A percentile compares a stretch with the other conserved stretches of the same genome.
phyloP scores from a whole-genome alignment of 2,329 filamentous ascomycete genomes.

The Talaromyces pinophilus region DNA sequence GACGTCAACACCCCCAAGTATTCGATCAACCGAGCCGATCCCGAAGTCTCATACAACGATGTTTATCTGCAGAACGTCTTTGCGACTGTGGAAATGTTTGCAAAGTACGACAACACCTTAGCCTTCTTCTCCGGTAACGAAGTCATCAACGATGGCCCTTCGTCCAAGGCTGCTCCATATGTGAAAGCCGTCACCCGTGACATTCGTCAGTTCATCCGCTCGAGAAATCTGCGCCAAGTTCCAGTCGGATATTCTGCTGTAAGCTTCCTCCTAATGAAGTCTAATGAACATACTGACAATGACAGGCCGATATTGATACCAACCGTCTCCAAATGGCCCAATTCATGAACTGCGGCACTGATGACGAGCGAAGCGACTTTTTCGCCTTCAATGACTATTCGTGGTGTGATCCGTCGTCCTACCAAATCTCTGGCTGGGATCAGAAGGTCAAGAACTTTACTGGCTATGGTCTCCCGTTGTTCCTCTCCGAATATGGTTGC shows the following conservation, averaged over 20 bases:
- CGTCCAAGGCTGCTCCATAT: constrained; percentile 67
- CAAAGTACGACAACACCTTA: constrained; percentile 80
- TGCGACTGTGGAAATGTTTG: constrained; percentile 81
- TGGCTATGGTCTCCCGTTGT: constrained; percentile 84
- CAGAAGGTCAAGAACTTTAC: constrained; percentile 85
- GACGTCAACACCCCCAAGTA: constrained; percentile 91
- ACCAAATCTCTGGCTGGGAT: constrained; percentile 74
- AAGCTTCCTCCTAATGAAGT: constrained; percentile 20
- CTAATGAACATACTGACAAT: neutral
- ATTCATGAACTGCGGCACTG: constrained; percentile 91
- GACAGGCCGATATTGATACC: constrained; percentile 71
- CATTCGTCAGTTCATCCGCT: constrained; percentile 69
- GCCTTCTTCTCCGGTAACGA: constrained; percentile 84
- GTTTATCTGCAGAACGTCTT: constrained; percentile 84
- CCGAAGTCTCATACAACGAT: constrained; percentile 79
- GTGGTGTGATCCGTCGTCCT: constrained; percentile 76
- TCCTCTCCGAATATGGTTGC: constrained; percentile 95
- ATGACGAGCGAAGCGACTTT: constrained; percentile 83
- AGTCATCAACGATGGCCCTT: constrained; percentile 70
- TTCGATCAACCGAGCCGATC: constrained; percentile 76
- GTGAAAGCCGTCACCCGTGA: constrained; percentile 79
- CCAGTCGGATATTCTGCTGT: constrained; percentile 71
- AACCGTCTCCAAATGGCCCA: constrained; percentile 84
- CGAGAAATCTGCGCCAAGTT: constrained; percentile 62
- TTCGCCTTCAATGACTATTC: constrained; percentile 86